A percentile compares a stretch with the other conserved stretches of the same genome.
Evolutionary conservation across 331 rosid species (phyloP).

Genomic region (Malus hybrid): DNA sequence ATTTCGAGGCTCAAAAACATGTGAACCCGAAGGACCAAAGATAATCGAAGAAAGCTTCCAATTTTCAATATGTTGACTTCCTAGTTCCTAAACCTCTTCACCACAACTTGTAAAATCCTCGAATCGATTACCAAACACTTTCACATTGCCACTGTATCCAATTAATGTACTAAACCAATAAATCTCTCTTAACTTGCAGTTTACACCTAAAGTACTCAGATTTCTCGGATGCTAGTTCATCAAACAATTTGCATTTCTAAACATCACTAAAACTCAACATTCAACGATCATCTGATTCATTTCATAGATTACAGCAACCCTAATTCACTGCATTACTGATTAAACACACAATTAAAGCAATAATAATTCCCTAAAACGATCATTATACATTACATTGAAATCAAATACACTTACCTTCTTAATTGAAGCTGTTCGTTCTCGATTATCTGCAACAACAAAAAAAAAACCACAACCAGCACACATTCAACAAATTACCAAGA

Average conservation of each 20-base stretch:
- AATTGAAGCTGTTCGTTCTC: conserved; percentile 77
- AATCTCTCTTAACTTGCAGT: neutral
- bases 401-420: conserved; percentile 36
- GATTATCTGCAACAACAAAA: conserved; percentile 52
- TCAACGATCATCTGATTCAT: neutral
- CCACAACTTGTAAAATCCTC: neutral
- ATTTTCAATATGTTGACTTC: neutral
- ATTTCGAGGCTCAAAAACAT: neutral
- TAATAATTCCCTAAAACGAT: neutral
- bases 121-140: neutral
- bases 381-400: neutral
- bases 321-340: neutral
- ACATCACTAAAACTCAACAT: neutral
- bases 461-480: neutral
- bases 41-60: neutral
- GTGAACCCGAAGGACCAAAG: neutral
- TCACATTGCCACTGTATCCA: neutral
- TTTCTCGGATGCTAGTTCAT: neutral
- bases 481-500: neutral
- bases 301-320: neutral
- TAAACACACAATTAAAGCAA: neutral
- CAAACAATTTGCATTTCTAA: neutral
- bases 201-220: neutral
- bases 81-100: neutral
- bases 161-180: neutral